phyloP scores from a whole-genome alignment of 306 rosid species.

The Vigna reflexopilosa region DNA sequence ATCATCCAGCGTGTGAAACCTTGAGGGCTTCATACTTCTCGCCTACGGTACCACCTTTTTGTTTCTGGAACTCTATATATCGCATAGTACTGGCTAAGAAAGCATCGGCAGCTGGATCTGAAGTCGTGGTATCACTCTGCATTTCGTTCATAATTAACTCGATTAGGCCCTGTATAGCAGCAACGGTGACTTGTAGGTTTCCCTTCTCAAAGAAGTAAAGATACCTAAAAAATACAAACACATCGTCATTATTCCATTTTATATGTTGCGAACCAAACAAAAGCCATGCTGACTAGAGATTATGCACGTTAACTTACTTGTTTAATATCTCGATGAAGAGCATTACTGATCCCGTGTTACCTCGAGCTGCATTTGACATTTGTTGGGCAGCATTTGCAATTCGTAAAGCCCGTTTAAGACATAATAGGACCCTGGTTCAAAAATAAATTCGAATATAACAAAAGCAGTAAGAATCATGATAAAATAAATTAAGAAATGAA shows the following conservation, averaged over 20 bases:
- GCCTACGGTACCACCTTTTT: constrained; percentile 88
- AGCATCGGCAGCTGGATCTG: constrained; percentile 83
- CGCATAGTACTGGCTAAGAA: constrained; percentile 89
- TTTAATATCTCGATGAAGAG: constrained; percentile 93
- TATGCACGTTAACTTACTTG: constrained; percentile 65
- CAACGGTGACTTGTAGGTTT: constrained; percentile 80
- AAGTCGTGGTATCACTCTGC: constrained; percentile 72
- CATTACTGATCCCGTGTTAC: constrained; percentile 80
- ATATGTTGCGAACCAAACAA: constrained; percentile 18
- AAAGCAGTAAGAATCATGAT: constrained; percentile 13
- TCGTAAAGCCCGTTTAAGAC: constrained; percentile 91
- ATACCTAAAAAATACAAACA: constrained; percentile 66
- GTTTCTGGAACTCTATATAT: constrained; percentile 88
- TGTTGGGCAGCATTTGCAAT: constrained; percentile 96
- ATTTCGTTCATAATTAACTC: constrained; percentile 86
- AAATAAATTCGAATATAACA: background rate
- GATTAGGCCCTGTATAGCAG: constrained; percentile 80
- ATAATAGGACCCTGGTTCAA: constrained; percentile 76
- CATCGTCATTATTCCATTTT: constrained; percentile 20
- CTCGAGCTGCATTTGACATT: constrained; percentile 86
- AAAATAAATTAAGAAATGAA: constrained; percentile 16
- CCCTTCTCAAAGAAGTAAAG: constrained; percentile 97
- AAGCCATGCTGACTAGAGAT: constrained; percentile 1
- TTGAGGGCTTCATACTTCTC: constrained; percentile 88
- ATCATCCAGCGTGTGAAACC: constrained; percentile 50